A percentile compares a stretch with the other conserved stretches of the same genome.
Conservation (phyloP, 257 asterid genomes). For the Scutellaria baicalensis region DNA sequence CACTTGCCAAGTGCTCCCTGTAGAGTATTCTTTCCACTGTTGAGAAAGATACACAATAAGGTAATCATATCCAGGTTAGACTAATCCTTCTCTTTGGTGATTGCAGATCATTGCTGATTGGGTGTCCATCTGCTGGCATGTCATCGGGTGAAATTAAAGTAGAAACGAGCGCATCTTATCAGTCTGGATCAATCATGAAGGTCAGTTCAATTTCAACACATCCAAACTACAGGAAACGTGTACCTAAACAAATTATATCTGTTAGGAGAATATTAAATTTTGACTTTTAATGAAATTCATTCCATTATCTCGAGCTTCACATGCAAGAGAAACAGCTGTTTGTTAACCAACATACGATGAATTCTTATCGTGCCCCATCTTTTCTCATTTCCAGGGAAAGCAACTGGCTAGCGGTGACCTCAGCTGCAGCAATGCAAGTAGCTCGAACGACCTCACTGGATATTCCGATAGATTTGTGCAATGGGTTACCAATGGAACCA, state of each 20-base stretch:
- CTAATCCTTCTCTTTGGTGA: neutral
- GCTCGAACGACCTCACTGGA: constrained; percentile 22
- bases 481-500: constrained; percentile 60
- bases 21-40: neutral
- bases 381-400: constrained; percentile 31
- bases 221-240: neutral
- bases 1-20: neutral
- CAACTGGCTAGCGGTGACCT: constrained; percentile 32
- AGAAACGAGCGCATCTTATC: constrained; percentile 33
- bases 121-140: constrained; percentile 33
- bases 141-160: constrained; percentile 41
- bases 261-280: too few species aligned
- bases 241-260: too few species aligned
- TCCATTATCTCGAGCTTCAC: too few species aligned
- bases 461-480: constrained; percentile 55
- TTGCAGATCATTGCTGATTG: constrained; percentile 59
- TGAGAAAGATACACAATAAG: neutral
- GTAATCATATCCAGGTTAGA: too few species aligned
- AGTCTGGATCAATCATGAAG: constrained; percentile 47
- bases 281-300: too few species aligned
- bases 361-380: neutral
- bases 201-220: constrained; percentile 29
- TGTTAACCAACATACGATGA: neutral
- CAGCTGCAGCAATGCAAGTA: neutral
- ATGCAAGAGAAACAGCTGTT: neutral